Base-by-base conservation (phyloP, 176 grass and related monocot species). In the Cymbopogon citratus region DNA sequence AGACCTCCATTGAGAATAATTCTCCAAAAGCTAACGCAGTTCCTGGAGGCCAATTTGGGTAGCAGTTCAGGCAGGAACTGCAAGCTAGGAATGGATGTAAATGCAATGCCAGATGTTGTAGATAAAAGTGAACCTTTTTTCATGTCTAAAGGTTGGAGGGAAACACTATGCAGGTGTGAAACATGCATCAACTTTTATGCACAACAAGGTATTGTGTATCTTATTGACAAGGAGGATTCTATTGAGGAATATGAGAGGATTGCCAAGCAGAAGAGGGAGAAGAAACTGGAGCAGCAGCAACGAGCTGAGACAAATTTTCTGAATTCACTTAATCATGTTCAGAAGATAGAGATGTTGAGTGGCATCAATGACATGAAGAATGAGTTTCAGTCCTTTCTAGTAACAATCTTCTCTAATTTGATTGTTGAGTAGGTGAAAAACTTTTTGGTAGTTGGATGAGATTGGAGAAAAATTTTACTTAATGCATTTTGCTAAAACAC, bases 231-330 rank as follows among this genome's bases (percentile, higher is more conserved):
- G 82, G 93, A 93, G 29, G 96, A 99, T 29, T 85, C 96, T 60
- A 95, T 99, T 38, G 92, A 82, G 83, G 96, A 91, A 87, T 99
- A 99, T 90, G 96, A 99, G 78, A 91, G 88, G 21, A 85, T 93
- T 56, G 96, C 85, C 21, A 95, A 91, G 66, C 82, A 88, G 39
- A 99, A 93, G 81, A 95, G 96, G 80, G 78, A 88, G 80, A 90
- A 93, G 74, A 99, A 95, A 65, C 90, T 99, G 85, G 87, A 95
- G 78, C 86, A 99, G 35, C 89, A 93, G 73, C 91, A 99, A 93
- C 93, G 96, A 84, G 93, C 77, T 82, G 91, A 91, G 86, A 68
- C 88, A 48, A 95, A 87, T 44, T 99, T 99, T 74, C 80, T 99
- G 40, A 95, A 90, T 74, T 95, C 87, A 36, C 86, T 99, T 16